phyloP scores from a whole-genome alignment of 2,329 filamentous ascomycete species.

The Aspergillus sp. region DNA sequence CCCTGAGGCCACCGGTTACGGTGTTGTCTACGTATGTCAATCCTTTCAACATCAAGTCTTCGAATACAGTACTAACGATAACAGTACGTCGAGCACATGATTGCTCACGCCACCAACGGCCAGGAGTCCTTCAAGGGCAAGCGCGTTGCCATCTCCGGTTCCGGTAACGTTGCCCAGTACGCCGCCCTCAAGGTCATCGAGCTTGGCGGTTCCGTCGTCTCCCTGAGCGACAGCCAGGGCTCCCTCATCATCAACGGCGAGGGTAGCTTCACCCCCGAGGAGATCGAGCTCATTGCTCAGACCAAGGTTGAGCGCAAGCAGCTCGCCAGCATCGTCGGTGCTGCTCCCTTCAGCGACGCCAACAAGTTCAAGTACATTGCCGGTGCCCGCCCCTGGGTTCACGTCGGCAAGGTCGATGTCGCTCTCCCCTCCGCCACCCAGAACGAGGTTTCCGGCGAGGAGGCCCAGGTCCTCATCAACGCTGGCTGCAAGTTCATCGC shows the following conservation, averaged over 20 bases:
- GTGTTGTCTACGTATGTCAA: constrained; percentile 71
- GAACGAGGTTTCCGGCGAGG: constrained; percentile 93
- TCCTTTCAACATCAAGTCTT: not conserved
- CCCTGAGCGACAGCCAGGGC: constrained; percentile 90
- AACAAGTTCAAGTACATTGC: constrained; percentile 81
- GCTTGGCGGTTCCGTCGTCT: constrained; percentile 89
- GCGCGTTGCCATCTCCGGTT: constrained; percentile 92
- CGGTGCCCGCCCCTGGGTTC: constrained; percentile 85
- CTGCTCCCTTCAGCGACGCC: constrained; percentile 55
- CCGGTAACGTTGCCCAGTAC: constrained; percentile 97
- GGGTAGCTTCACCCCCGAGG: constrained; percentile 71
- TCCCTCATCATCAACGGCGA: constrained; percentile 73
- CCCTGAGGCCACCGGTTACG: constrained; percentile 95
- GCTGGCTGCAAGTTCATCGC: constrained; percentile 82
- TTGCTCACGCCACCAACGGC: constrained; percentile 75
- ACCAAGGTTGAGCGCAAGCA: constrained; percentile 87
- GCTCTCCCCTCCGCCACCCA: constrained; percentile 92
- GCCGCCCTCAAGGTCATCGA: constrained; percentile 95
- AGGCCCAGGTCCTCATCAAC: constrained; percentile 78
- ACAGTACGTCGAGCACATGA: constrained; percentile 87
- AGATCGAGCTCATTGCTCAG: constrained; percentile 75
- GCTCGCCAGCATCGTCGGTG: constrained; percentile 69
- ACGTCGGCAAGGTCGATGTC: constrained; percentile 86
- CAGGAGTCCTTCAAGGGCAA: constrained; percentile 86
- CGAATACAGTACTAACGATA: not conserved